These are phyloP conservation scores for Trametes polyzona DNA, from an alignment of 1,284 basidiomycete species.

Conservation along the genomic window DNA sequence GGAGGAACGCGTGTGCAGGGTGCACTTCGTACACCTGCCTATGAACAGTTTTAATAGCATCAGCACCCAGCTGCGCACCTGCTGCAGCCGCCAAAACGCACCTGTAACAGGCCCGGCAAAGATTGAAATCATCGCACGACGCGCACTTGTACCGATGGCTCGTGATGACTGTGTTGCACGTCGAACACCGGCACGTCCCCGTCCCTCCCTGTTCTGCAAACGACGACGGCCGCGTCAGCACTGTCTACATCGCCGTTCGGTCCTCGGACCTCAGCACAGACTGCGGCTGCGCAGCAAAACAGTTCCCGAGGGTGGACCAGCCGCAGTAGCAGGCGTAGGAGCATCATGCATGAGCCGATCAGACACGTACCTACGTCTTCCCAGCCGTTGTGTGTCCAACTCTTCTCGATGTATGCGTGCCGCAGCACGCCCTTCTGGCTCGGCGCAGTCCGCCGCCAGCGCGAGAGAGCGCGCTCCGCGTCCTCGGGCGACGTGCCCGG, in stretches of 20 bases:
- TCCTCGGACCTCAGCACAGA: too few relatives aligned
- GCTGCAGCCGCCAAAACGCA: constrained; percentile 31
- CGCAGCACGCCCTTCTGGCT: constrained; percentile 71
- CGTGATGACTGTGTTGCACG: constrained; percentile 65
- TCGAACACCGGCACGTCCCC: constrained; percentile 70
- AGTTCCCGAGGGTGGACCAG: background rate
- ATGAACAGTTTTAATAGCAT: background rate
- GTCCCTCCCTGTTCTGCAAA: constrained; percentile 71
- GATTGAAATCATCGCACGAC: constrained; percentile 76
- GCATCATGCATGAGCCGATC: too few relatives aligned
- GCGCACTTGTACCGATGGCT: constrained; percentile 83
- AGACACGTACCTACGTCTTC: constrained; percentile 76
- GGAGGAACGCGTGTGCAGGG: constrained; percentile 83
- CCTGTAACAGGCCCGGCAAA: constrained; percentile 85
- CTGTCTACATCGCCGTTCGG: background rate
- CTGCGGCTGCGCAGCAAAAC: constrained; percentile 3
- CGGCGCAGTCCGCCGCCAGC: constrained; percentile 67
- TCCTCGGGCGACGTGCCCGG: constrained; percentile 51
- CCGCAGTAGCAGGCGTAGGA: too few relatives aligned
- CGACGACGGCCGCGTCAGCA: constrained; percentile 6
- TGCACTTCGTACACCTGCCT: constrained; percentile 89
- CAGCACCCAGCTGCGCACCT: background rate
- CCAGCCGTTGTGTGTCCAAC: constrained; percentile 84
- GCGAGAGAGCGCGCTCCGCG: constrained; percentile 50
- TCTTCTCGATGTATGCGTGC: constrained; percentile 84